Evolutionary conservation across 495 filamentous ascomycete species (phyloP), one percentile per base, ranked within the genome.

Genomic region (Barbatosphaeria neglecta): DNA sequence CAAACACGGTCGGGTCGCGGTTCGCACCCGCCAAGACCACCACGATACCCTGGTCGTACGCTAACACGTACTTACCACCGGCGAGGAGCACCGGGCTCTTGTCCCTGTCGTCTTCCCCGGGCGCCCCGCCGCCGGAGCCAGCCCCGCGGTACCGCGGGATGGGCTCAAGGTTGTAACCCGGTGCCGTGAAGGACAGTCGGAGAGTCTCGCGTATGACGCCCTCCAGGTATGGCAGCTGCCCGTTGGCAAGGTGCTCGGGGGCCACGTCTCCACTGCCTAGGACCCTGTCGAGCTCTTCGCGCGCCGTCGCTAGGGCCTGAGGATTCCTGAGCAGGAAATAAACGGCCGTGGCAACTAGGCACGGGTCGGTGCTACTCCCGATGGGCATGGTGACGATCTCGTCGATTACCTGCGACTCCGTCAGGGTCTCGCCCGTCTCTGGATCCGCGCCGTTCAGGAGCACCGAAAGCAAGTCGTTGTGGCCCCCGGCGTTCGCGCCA

Each of bases 1-100:
- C n/a, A n/a, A 82, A 88, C 1, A 86, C 75, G 18, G 69, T 58
- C 8, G 82, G 81, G 50, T 87, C 84, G n/a, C 71, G 69, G 43
- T 87, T 83, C 37, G 83, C 68, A 20, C 74, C 75, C 4, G 67
- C 57, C 2, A 84, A 57, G 9, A 84, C 56, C n/a, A 77, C 57
- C 51, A 82, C 77, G 50, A 88, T 72, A 11, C 73, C 54, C 52
- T 82, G 76, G 46, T 75, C 70, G 49, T 78, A 67, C 2, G 75
- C 61, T 27, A 89, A 63, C 41, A 76, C 61, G 61, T 87, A 89
- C 56, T 83, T 80, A 24, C 83, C 84, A 3, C 77, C 80, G 2
- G 68, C 65, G 0, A 73, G 56, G 6, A 67, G 53, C 13, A 73
- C 56, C 1, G 69, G 69, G 1, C 54, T 58, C 43, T 60, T 62